phyloP scores from a whole-genome alignment of 805 yeast species.

The Sugiyamaella valdiviana region DNA sequence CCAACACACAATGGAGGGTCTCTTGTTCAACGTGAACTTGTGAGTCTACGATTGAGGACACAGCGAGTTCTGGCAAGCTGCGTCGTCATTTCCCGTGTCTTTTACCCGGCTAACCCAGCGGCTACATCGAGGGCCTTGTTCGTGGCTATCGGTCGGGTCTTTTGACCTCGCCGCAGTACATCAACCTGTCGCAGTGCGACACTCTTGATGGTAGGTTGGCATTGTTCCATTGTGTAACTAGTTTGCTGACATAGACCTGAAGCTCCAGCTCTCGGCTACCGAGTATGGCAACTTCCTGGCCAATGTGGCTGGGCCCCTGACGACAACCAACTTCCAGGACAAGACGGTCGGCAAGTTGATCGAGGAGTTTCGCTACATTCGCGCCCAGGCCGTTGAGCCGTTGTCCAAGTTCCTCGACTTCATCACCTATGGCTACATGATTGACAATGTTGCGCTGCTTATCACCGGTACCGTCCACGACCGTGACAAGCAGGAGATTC shows the following conservation, averaged over 20 bases:
- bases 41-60: slow-evolving; percentile 19
- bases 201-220: slow-evolving; percentile 57
- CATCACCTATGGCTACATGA: slow-evolving; percentile 95
- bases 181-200: slow-evolving; percentile 94
- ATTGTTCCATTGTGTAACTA: not conserved
- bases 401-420: slow-evolving; percentile 81
- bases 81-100: too few relatives aligned
- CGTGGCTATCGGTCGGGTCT: slow-evolving; percentile 90
- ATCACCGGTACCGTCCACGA: slow-evolving; percentile 96
- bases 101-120: slow-evolving; percentile 42
- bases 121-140: slow-evolving; percentile 89
- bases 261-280: slow-evolving; percentile 88
- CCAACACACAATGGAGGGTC: slow-evolving; percentile 67
- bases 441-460: slow-evolving; percentile 91
- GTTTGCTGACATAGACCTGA: slow-evolving; percentile 49
- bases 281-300: slow-evolving; percentile 90
- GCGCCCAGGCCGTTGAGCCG: slow-evolving; percentile 76
- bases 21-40: slow-evolving; percentile 79
- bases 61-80: too few relatives aligned
- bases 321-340: slow-evolving; percentile 82
- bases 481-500: slow-evolving; percentile 80
- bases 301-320: slow-evolving; percentile 72
- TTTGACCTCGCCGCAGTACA: slow-evolving; percentile 69
- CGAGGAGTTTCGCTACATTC: slow-evolving; percentile 78
- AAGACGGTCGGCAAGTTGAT: slow-evolving; percentile 67